A percentile compares a stretch with the other conserved stretches of the same genome.
Evolutionary conservation across 495 filamentous ascomycete genomes (phyloP).

Genomic region (Tricharina praecox): DNA sequence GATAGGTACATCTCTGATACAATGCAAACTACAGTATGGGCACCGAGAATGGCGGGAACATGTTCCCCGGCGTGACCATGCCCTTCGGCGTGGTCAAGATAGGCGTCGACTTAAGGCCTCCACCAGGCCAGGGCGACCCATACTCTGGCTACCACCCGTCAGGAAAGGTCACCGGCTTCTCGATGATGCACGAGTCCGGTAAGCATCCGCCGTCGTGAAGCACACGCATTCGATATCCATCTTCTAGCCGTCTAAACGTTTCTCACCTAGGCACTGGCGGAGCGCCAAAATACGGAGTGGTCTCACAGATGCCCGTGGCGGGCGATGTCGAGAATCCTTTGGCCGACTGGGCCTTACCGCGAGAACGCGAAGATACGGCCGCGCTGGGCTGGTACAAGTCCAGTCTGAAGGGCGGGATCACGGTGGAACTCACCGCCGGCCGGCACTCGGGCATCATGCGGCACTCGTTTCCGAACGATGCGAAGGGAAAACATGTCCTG

Average conservation of each 20-base stretch:
- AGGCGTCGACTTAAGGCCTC: conserved; percentile 43
- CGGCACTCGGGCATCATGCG: conserved; percentile 46
- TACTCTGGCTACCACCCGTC: conserved; percentile 47
- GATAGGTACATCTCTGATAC: neutral
- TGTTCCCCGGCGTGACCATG: conserved; percentile 45
- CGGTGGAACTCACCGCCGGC: conserved; percentile 43
- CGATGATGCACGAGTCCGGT: conserved; percentile 51
- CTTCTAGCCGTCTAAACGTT: neutral
- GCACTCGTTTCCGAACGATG: conserved; percentile 39
- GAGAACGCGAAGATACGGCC: conserved; percentile 36
- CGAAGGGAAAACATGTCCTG: conserved; percentile 34
- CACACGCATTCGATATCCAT: no score
- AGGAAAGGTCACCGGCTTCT: conserved; percentile 51
- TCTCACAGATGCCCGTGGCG: conserved; percentile 46
- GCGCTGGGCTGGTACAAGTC: conserved; percentile 51
- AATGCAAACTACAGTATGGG: conserved; percentile 22
- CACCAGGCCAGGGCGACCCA: conserved; percentile 34
- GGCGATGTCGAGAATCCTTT: conserved; percentile 41
- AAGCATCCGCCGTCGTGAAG: no score
- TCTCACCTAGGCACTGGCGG: conserved; percentile 44
- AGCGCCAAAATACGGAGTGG: conserved; percentile 57
- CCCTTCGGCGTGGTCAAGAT: conserved; percentile 59
- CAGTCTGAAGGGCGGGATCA: conserved; percentile 35
- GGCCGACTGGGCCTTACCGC: conserved; percentile 36
- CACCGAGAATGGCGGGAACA: conserved; percentile 40